Evolutionary conservation across 2,329 filamentous ascomycete genomes (phyloP), one percentile per base, ranked within the genome.

Genomic region (Xylariaceae sp.): DNA sequence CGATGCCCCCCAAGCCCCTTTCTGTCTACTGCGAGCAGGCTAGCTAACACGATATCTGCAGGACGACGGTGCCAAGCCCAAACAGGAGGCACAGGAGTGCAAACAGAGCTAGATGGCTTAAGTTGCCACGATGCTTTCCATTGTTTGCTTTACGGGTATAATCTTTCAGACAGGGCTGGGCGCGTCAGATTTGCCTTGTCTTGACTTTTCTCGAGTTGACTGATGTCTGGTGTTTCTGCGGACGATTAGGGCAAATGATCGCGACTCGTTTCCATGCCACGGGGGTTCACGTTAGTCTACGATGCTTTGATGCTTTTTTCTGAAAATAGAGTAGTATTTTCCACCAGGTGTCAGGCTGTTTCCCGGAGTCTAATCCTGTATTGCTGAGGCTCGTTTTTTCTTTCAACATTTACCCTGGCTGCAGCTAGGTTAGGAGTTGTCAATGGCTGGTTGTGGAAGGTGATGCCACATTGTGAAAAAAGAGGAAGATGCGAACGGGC

Each of bases 41-140:
- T 68, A 60, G 53, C 64, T 68, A 64, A 73, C 48, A 69, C 60
- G 67, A 69, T 60, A 67, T 57, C n/a, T 39, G n/a, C 68, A 95
- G 90, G 90, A 95, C 73, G 90, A 92, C 73, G 86, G 85, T 65
- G 87, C 88, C 68, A 95, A 93, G 82, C 91, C 92, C 60, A 95
- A 95, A 82, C 91, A 94, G 79, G 91, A 96, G 78, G 87, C 91
- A 67, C 90, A 92, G 67, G 92, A 96, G 80, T 96, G 92, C 86
- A 96, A 96, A 83, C 91, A 95, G 80, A 95, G 90, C 80, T 96
- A 85, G 82, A 77, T 64, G 61, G 62, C 48, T 41, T 45, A 11
- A 23, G 52, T 41, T 6, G 39, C 23, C n/a, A 54, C 23, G 17
- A 53, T n/a, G 18, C 50, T 57, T 53, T n/a, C 17, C 56, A 53